Evolutionary conservation across 257 asterid species (phyloP).

Genomic region (Verbena officinalis): DNA sequence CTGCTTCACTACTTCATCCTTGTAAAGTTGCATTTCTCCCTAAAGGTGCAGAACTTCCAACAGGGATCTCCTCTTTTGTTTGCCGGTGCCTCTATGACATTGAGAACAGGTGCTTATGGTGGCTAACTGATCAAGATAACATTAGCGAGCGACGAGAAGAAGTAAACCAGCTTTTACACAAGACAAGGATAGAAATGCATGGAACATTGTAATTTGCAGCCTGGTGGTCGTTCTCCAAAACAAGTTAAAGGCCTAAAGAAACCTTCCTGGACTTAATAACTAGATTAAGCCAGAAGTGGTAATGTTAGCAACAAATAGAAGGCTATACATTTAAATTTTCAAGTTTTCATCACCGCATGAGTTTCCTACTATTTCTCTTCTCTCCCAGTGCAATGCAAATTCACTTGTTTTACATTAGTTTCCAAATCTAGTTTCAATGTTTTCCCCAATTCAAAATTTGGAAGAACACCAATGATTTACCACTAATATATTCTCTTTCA

Average conservation of each 20-base stretch:
- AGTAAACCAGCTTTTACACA: constrained; percentile 45
- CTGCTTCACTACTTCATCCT: constrained; percentile 76
- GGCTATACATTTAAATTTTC: not conserved
- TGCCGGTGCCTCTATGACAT: constrained; percentile 70
- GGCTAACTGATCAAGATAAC: constrained; percentile 77
- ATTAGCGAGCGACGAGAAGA: constrained; percentile 59
- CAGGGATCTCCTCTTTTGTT: constrained; percentile 64
- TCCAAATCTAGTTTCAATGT: constrained; percentile 7
- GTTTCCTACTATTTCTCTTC: not conserved
- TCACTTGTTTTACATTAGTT: not conserved
- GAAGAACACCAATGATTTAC: not conserved
- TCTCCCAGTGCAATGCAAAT: not conserved
- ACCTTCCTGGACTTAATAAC: no score
- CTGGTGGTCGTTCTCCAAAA: constrained; percentile 74
- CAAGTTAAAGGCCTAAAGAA: constrained; percentile 4
- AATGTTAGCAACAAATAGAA: not conserved
- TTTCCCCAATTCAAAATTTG: not conserved
- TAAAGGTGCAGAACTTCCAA: constrained; percentile 62
- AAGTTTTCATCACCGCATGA: not conserved
- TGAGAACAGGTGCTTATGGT: constrained; percentile 51
- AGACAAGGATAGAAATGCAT: constrained; percentile 65
- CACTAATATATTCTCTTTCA: not conserved
- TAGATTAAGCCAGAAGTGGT: not conserved
- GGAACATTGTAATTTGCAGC: constrained; percentile 48
- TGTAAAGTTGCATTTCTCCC: constrained; percentile 83